Evolutionary conservation across 2,329 filamentous ascomycete species (phyloP), one percentile per base, ranked within the genome.

Genomic region (Alternaria metachromatica): DNA sequence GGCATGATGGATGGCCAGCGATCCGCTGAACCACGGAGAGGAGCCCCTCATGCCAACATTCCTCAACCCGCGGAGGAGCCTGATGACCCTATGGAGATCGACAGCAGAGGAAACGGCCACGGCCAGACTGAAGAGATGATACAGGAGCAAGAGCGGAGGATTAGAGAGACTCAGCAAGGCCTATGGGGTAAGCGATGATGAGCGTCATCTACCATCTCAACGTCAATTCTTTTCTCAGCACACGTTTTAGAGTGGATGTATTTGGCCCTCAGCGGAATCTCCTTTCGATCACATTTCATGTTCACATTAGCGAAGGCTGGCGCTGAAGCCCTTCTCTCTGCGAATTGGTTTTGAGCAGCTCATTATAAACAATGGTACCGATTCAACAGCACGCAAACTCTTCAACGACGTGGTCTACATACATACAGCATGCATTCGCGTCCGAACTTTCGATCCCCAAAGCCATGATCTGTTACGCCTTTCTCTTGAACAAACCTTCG

Each of bases 61-160:
- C 76, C 76, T 30, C 76, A 79, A 58, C 76, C 78, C 11, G 75
- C 71, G 13, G 77, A 78, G 3, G 74, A 75, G 55, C 63, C 63
- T 20, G 75, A 76, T 23, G 76, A 79, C 62, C 72, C 74, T 62
- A 86, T 86, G 82, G 86, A 86, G 67, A 73, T 74, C 53, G 72
- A 90, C 71, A 86, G 85, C 63, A 80, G 87, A 49, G 85, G 87
- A 0, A 85, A 89, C 71, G 87, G 84, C 1, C 83, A 85, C 26
- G 88, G 88, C 2, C 88, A 90, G 79, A 89, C 87, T 6, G 86
- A 88, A 68, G 84, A 86, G 70, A 87, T 89, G 82, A 89, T 90
- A 60, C 78, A 81, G 45, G 85, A 86, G 68, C 88, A 90, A 78
- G 85, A 89, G 76, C 81, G 86, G 45, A 83, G 83, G 72, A 87